These are phyloP conservation scores for Galeopsis tetrahit DNA, from an alignment of 257 asterid species.

Conservation along the genomic window DNA sequence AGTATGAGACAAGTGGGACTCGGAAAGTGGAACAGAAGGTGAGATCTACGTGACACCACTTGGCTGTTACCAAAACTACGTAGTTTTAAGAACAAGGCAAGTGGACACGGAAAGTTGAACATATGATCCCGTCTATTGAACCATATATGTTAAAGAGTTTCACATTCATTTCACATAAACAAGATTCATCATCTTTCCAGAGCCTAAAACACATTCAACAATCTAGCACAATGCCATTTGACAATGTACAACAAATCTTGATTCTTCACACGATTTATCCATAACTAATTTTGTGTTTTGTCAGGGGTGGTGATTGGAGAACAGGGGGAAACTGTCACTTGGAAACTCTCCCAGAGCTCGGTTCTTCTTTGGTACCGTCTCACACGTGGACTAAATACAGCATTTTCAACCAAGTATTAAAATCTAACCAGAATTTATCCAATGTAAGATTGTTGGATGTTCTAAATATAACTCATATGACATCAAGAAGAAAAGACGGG, in stretches of 20 bases:
- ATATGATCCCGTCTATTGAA: neutral
- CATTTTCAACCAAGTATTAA: slow-evolving; percentile 47
- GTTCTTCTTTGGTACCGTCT: slow-evolving; percentile 69
- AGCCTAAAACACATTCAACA: no score
- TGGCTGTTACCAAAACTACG: neutral
- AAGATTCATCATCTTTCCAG: neutral
- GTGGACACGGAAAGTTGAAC: neutral
- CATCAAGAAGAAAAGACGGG: slow-evolving; percentile 84
- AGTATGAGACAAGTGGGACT: neutral
- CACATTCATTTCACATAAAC: neutral
- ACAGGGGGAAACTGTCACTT: slow-evolving; percentile 78
- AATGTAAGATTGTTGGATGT: slow-evolving; percentile 42
- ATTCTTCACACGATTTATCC: no score
- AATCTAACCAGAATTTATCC: slow-evolving; percentile 42
- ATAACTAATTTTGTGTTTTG: neutral
- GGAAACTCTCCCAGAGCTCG: slow-evolving; percentile 80
- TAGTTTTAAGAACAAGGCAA: neutral
- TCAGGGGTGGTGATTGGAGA: slow-evolving; percentile 96
- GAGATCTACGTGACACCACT: no score
- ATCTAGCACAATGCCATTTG: neutral
- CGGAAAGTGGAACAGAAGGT: neutral
- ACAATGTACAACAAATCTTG: no score
- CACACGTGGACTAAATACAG: slow-evolving; percentile 63
- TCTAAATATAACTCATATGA: slow-evolving; percentile 69
- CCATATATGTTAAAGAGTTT: neutral